phyloP scores from a whole-genome alignment of 192 early-diverging fungal species.

The Dissophora ornata region DNA sequence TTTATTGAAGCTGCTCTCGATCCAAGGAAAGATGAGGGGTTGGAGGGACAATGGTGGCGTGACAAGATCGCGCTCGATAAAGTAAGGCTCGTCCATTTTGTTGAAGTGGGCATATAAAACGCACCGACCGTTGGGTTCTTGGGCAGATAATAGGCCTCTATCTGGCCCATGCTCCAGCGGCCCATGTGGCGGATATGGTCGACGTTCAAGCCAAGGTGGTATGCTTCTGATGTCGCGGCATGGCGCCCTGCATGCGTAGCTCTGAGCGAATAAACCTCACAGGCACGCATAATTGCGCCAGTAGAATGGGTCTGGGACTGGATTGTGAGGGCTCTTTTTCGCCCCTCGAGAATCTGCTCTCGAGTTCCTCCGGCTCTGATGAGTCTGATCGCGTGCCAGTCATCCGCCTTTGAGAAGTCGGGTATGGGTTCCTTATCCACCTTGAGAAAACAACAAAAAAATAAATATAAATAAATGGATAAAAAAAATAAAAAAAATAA shows the following conservation, averaged over 20 bases:
- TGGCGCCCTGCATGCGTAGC: slow-evolving; percentile 17
- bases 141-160: slow-evolving; percentile 7
- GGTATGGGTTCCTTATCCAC: slow-evolving; percentile 19
- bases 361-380: neutral
- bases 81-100: neutral
- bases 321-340: neutral
- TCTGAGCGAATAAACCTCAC: slow-evolving; percentile 5
- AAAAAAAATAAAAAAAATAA: neutral
- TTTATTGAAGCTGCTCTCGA: slow-evolving; percentile 12
- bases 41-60: slow-evolving; percentile 23
- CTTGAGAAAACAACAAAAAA: neutral
- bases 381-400: slow-evolving; percentile 26
- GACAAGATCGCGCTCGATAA: too few species aligned
- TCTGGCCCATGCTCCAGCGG: slow-evolving; percentile 4
- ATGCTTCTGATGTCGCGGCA: slow-evolving; percentile 18
- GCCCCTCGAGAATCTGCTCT: neutral
- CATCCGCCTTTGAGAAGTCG: slow-evolving; percentile 19
- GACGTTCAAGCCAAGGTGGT: neutral
- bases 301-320: neutral
- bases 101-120: slow-evolving; percentile 27
- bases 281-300: neutral
- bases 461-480: neutral
- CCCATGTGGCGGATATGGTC: slow-evolving; percentile 14
- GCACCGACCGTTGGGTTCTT: slow-evolving; percentile 4
- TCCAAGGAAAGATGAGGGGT: slow-evolving; percentile 30